Conservation (phyloP, 371 early-diverging fungal species). For the Haplosporangium sp. region DNA sequence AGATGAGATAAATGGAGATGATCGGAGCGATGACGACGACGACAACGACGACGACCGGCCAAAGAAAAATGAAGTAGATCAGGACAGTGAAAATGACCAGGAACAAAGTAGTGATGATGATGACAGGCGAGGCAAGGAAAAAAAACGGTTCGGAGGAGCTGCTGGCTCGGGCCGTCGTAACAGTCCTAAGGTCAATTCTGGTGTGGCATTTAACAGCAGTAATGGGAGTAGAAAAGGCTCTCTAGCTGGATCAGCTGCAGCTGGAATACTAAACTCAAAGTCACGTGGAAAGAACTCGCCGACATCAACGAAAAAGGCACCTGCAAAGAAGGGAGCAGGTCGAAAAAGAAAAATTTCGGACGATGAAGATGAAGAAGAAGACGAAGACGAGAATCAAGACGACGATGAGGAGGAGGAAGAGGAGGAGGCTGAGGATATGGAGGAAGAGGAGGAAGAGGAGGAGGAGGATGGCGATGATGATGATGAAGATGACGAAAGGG, state of each 20-base stretch:
- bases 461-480: slow-evolving; percentile 22
- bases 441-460: slow-evolving; percentile 16
- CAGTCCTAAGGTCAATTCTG: slow-evolving; percentile 41
- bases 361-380: slow-evolving; percentile 38
- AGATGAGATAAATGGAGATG: slow-evolving; percentile 9
- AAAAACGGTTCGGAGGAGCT: slow-evolving; percentile 26
- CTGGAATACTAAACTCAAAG: slow-evolving; percentile 34
- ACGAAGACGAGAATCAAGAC: slow-evolving; percentile 26
- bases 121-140: slow-evolving; percentile 25
- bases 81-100: slow-evolving; percentile 29
- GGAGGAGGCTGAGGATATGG: slow-evolving; percentile 28
- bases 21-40: slow-evolving; percentile 13
- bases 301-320: slow-evolving; percentile 11
- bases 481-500: slow-evolving; percentile 21
- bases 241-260: slow-evolving; percentile 4
- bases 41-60: slow-evolving; percentile 12
- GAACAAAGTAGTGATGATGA: slow-evolving; percentile 27
- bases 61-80: slow-evolving; percentile 17
- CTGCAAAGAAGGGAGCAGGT: slow-evolving; percentile 15
- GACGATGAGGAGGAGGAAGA: slow-evolving; percentile 35
- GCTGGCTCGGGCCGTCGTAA: slow-evolving; percentile 46
- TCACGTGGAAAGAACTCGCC: slow-evolving; percentile 20
- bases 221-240: slow-evolving; percentile 8
- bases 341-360: slow-evolving; percentile 36
- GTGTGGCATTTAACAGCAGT: slow-evolving; percentile 4